A percentile compares a stretch with the other conserved stretches of the same genome.
Conservation (phyloP, 2,329 filamentous ascomycete species). For the Ophiostoma triangulosporum region DNA sequence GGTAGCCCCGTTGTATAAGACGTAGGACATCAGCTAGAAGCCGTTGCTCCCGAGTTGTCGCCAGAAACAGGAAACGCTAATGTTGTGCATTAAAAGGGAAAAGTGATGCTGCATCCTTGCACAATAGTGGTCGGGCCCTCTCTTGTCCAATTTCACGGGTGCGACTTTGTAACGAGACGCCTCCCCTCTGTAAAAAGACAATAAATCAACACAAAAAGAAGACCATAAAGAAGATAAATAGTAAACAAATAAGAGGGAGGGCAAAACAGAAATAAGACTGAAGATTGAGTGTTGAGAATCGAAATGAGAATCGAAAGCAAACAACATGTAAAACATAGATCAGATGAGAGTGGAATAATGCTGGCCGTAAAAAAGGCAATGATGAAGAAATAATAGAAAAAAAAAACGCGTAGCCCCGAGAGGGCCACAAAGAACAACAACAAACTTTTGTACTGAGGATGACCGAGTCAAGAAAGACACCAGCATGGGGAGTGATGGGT, state of each 20-base stretch:
- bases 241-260: neutral
- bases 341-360: neutral
- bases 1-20: neutral
- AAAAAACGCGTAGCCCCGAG: neutral
- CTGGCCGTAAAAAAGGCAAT: neutral
- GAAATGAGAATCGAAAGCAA: neutral
- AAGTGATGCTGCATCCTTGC: too few relatives aligned
- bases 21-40: neutral
- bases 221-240: neutral
- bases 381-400: neutral
- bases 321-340: neutral
- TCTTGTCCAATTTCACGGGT: too few relatives aligned
- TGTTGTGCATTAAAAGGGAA: too few relatives aligned
- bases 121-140: too few relatives aligned
- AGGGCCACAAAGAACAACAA: neutral
- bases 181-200: too few relatives aligned
- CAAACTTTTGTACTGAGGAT: neutral
- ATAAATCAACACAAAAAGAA: neutral
- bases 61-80: neutral
- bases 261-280: too few relatives aligned
- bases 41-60: neutral
- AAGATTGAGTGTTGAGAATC: too few relatives aligned
- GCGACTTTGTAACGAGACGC: too few relatives aligned
- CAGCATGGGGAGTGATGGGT: too few relatives aligned
- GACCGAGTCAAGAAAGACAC: too few relatives aligned